A percentile compares a stretch with the other conserved stretches of the same genome.
These are phyloP conservation scores for Heritiera littoralis DNA, from an alignment of 345 rosid species.

Conservation along the genomic window DNA sequence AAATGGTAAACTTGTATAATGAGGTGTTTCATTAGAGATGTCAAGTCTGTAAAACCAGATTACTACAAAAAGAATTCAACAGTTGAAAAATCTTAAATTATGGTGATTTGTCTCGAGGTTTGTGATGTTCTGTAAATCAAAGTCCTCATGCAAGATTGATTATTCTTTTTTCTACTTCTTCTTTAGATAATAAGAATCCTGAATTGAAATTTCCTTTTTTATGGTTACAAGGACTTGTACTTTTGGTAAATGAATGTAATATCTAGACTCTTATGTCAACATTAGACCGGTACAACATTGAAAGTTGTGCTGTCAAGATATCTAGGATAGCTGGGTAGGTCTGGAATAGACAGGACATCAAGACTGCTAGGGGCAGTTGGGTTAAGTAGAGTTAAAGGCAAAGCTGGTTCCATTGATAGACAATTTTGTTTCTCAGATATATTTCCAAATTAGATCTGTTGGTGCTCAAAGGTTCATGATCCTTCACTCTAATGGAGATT, in stretches of 20 bases:
- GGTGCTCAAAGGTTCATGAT: conserved; percentile 19
- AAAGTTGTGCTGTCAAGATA: neutral
- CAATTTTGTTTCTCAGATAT: neutral
- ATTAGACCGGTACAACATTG: neutral
- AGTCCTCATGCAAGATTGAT: neutral
- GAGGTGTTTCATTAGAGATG: neutral
- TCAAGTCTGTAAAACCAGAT: neutral
- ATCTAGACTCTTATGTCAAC: neutral
- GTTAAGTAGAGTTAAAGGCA: neutral
- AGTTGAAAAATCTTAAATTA: neutral
- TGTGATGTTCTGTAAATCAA: neutral
- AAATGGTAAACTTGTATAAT: neutral
- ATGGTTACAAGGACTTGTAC: neutral
- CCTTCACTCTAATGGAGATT: neutral
- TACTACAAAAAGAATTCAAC: neutral
- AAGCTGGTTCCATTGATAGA: neutral
- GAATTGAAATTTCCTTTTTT: neutral
- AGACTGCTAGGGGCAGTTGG: neutral
- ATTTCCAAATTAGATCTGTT: neutral
- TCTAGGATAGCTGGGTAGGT: neutral
- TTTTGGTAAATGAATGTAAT: neutral
- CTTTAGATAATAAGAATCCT: neutral
- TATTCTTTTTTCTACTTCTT: neutral
- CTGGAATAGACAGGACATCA: neutral
- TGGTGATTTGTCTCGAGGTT: neutral